Evolutionary conservation across 2,329 filamentous ascomycete species (phyloP).

Genomic region (Cordyceps cicadae): DNA sequence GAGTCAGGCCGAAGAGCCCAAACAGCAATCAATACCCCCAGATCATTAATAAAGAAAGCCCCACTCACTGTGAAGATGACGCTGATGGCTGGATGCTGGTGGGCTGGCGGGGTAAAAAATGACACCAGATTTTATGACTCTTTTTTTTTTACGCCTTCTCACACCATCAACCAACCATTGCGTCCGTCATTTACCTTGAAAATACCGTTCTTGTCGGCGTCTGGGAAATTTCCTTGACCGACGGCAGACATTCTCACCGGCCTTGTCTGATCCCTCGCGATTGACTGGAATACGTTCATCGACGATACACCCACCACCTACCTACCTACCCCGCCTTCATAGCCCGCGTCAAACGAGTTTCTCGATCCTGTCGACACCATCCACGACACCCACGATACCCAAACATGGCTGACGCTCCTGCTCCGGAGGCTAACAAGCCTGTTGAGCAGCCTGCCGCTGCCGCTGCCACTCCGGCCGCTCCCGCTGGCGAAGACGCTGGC

Average conservation of each 20-base stretch:
- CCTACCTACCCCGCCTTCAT: slow-evolving; percentile 1
- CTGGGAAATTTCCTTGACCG: neutral
- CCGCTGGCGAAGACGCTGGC: slow-evolving; percentile 11
- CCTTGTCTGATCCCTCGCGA: neutral
- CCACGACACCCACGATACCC: neutral
- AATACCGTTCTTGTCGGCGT: neutral
- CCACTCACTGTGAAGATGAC: slow-evolving; percentile 2
- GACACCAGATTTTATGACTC: slow-evolving; percentile 7
- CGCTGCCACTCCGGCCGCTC: slow-evolving; percentile 4
- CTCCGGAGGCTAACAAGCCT: slow-evolving; percentile 10
- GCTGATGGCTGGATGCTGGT: neutral
- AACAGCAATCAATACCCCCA: neutral
- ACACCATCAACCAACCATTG: neutral
- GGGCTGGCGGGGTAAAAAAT: slow-evolving; percentile 10
- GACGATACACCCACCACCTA: neutral
- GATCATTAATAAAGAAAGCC: neutral
- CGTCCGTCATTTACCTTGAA: neutral
- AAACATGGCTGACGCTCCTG: slow-evolving; percentile 26
- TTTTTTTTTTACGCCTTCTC: slow-evolving; percentile 2
- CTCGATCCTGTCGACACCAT: neutral
- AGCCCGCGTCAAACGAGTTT: neutral
- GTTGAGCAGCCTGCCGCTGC: slow-evolving; percentile 9
- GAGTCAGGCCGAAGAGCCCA: neutral
- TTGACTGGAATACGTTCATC: neutral
- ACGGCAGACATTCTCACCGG: too few relatives aligned